These are phyloP conservation scores for Amoeboaphelidium protococcarum DNA, from an alignment of 371 early-diverging fungal genomes.

Conservation along the genomic window DNA sequence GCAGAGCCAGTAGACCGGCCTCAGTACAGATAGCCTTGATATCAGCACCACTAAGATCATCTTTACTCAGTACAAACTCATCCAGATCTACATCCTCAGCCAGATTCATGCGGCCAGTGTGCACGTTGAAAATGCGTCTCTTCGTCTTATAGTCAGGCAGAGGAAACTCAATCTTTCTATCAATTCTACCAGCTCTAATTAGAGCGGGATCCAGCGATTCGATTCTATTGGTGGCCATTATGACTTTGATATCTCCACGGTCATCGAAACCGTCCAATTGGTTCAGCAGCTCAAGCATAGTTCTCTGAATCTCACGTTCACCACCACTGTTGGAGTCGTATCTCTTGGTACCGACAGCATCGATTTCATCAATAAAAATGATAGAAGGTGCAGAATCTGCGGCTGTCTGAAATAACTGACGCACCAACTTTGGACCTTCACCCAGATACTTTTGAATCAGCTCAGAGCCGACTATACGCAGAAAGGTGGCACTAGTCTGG, in stretches of 20 bases:
- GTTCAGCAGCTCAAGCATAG: constrained; percentile 99
- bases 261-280: constrained; percentile 99
- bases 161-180: constrained; percentile 99
- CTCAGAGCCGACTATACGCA: constrained; percentile 99
- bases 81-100: constrained; percentile 93
- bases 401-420: constrained; percentile 97
- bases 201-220: constrained; percentile 97
- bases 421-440: constrained; percentile 97
- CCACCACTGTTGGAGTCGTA: constrained; percentile 95
- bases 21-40: constrained; percentile 99
- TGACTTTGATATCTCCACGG: constrained; percentile 97
- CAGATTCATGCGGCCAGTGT: constrained; percentile 94
- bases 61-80: constrained; percentile 94
- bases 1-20: constrained; percentile 91
- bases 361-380: constrained; percentile 99
- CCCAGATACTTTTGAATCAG: constrained; percentile 99
- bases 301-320: constrained; percentile 96
- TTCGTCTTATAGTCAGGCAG: constrained; percentile 97
- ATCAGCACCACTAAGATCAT: constrained; percentile 98
- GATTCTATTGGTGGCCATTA: constrained; percentile 99
- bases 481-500: constrained; percentile 97
- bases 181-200: constrained; percentile 98
- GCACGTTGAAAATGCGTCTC: constrained; percentile 95
- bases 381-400: constrained; percentile 98
- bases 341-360: constrained; percentile 20